Percentiles rank a stretch among this genome's conserved stretches.
These are phyloP conservation scores for Royoungia palumana DNA, from an alignment of 768 basidiomycete genomes.

Conservation along the genomic window DNA sequence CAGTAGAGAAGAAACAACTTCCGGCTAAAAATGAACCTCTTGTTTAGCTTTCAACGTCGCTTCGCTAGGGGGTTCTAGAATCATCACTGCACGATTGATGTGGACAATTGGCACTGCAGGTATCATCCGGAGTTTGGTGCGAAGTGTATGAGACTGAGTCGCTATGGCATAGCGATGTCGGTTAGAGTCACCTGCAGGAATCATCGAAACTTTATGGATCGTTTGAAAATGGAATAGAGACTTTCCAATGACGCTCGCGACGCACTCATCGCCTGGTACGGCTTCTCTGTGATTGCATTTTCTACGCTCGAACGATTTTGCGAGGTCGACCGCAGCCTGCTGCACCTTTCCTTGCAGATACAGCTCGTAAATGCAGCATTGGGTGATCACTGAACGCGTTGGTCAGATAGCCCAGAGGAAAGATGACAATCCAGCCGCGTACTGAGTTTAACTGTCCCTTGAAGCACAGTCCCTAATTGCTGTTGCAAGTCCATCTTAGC, in stretches of 20 bases:
- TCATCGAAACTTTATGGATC: slow-evolving; percentile 5
- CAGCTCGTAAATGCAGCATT: slow-evolving; percentile 93
- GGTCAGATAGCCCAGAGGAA: slow-evolving; percentile 28
- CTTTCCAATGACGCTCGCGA: slow-evolving; percentile 75
- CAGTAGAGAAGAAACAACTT: background rate
- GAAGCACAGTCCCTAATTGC: slow-evolving; percentile 72
- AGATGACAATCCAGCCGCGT: slow-evolving; percentile 33
- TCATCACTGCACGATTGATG: slow-evolving; percentile 87
- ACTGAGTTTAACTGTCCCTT: slow-evolving; percentile 92
- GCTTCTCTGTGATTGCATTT: slow-evolving; percentile 93
- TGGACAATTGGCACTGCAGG: slow-evolving; percentile 90
- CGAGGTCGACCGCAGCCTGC: slow-evolving; percentile 80
- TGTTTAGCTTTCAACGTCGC: slow-evolving; percentile 69
- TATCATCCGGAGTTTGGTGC: slow-evolving; percentile 63
- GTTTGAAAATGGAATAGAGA: background rate
- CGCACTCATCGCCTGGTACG: slow-evolving; percentile 82
- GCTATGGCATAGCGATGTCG: slow-evolving; percentile 92
- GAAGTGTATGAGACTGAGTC: slow-evolving; percentile 73
- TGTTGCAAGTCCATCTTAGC: slow-evolving; percentile 75
- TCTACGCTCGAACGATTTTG: slow-evolving; percentile 89
- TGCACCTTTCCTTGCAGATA: slow-evolving; percentile 76
- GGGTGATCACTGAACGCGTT: slow-evolving; percentile 89
- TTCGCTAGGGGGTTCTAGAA: slow-evolving; percentile 87
- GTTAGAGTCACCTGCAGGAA: slow-evolving; percentile 66
- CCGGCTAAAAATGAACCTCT: slow-evolving; percentile 36